Evolutionary conservation across 169 alveolate genomes (phyloP).

Genomic region (Plasmodium inui): DNA sequence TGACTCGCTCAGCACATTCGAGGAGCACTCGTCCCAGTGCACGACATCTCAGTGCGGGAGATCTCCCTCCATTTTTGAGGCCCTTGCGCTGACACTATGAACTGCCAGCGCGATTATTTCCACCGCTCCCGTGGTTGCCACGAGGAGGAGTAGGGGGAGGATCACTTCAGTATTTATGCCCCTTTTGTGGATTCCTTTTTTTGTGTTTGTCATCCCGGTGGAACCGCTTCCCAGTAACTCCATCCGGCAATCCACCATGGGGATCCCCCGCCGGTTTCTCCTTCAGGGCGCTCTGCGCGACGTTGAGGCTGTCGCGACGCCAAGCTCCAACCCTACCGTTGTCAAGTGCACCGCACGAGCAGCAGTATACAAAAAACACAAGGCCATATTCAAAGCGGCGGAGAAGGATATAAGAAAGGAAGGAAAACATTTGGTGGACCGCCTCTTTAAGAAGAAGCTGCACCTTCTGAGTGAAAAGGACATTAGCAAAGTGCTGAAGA

Average conservation of each 20-base stretch:
- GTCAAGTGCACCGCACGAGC: neutral
- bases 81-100: neutral
- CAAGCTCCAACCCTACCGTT: neutral
- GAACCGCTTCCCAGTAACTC: neutral
- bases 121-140: neutral
- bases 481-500: slow-evolving; percentile 38
- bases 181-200: neutral
- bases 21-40: neutral
- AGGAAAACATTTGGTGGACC: neutral
- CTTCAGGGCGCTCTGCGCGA: no score
- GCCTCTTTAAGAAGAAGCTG: slow-evolving; percentile 29
- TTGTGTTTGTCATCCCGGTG: neutral
- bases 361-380: neutral
- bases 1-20: neutral
- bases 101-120: neutral
- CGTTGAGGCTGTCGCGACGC: no score
- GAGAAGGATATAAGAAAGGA: slow-evolving; percentile 35
- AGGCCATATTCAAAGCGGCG: neutral
- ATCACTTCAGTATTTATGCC: neutral
- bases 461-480: slow-evolving; percentile 37
- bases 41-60: neutral
- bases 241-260: neutral
- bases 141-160: neutral
- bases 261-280: no score
- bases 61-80: neutral